Evolutionary conservation across 495 filamentous ascomycete species (phyloP).

Genomic region (Xylaria bambusicola): DNA sequence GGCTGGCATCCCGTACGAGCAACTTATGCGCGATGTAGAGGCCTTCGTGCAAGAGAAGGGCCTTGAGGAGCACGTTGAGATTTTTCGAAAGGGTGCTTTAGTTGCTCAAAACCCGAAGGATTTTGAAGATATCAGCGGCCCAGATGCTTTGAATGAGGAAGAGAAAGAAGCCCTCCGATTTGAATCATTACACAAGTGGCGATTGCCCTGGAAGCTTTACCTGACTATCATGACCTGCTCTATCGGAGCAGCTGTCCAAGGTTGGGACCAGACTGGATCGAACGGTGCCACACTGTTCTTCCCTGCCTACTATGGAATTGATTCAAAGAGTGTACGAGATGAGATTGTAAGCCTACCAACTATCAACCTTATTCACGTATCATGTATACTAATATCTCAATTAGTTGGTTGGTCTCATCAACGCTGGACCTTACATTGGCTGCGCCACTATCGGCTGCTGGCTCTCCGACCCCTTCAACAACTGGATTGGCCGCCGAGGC

Average conservation of each 20-base stretch:
- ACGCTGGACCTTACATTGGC: conserved; percentile 55
- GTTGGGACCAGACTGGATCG: conserved; percentile 73
- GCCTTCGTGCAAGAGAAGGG: conserved; percentile 55
- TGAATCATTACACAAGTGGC: conserved; percentile 66
- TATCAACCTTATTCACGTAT: no score
- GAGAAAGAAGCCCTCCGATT: conserved; percentile 57
- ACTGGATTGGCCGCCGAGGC: conserved; percentile 64
- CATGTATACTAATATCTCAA: conserved; percentile 14
- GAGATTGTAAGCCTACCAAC: conserved; percentile 41
- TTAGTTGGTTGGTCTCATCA: conserved; percentile 50
- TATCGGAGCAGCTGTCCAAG: conserved; percentile 74
- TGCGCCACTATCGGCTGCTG: conserved; percentile 60
- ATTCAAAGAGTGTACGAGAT: conserved; percentile 46
- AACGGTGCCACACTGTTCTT: conserved; percentile 77
- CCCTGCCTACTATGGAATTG: conserved; percentile 49
- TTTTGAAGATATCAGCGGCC: conserved; percentile 52
- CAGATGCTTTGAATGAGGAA: conserved; percentile 52
- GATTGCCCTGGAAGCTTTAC: conserved; percentile 60
- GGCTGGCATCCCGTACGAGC: conserved; percentile 51
- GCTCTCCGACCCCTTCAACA: conserved; percentile 71
- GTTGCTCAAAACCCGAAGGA: conserved; percentile 61
- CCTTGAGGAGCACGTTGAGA: conserved; percentile 49
- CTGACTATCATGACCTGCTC: conserved; percentile 69
- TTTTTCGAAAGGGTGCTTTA: conserved; percentile 64
- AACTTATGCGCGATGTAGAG: conserved; percentile 58